Evolutionary conservation across 192 early-diverging fungal species (phyloP).

Genomic region (Rhizophagus sp.): DNA sequence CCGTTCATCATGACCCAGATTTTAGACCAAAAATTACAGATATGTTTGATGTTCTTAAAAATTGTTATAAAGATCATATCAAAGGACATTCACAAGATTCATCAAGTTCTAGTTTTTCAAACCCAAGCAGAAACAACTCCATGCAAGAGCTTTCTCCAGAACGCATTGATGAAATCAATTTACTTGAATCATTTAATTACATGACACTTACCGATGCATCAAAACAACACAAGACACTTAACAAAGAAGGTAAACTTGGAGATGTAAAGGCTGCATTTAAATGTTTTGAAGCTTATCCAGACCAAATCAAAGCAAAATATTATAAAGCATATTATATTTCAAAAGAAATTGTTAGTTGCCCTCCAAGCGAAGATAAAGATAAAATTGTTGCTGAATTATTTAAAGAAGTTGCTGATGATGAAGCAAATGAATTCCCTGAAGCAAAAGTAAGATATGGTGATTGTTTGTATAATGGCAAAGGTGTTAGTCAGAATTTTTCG

Average conservation of each 20-base stretch:
- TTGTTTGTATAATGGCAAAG: neutral
- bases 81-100: neutral
- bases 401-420: slow-evolving; percentile 1
- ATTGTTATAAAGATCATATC: neutral
- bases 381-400: neutral
- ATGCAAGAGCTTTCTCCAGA: no score
- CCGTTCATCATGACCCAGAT: neutral
- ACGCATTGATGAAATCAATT: no score
- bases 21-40: neutral
- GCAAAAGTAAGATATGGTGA: neutral
- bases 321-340: neutral
- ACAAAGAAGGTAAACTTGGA: neutral
- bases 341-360: neutral
- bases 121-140: no score
- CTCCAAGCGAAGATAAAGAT: neutral
- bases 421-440: neutral
- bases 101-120: neutral
- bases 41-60: neutral
- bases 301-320: neutral
- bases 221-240: neutral
- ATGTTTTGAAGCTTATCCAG: neutral
- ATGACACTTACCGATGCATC: neutral
- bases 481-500: neutral
- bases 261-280: neutral
- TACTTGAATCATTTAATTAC: neutral